A percentile compares a stretch with the other conserved stretches of the same genome.
Evolutionary conservation across 164 flowering plant species (phyloP).

Genomic region (Sedum album): DNA sequence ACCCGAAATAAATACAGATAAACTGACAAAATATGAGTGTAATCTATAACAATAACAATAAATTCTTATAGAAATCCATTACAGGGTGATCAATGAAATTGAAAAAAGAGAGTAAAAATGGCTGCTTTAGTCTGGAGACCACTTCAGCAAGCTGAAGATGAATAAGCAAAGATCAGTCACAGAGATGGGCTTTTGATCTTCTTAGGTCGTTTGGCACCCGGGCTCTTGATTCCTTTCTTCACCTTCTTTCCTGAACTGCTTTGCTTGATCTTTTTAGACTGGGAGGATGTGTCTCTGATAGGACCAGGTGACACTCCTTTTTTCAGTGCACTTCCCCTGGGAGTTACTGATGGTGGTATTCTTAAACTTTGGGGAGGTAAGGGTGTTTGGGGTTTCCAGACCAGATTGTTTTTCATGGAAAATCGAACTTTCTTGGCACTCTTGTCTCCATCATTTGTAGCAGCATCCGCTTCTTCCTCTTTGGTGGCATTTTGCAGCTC

Average conservation of each 20-base stretch:
- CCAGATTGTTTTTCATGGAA: constrained; percentile 73
- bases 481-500: constrained; percentile 16
- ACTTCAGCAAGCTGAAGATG: no score
- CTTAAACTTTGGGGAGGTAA: constrained; percentile 81
- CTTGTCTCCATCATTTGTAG: constrained; percentile 36
- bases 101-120: no score
- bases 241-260: constrained; percentile 33
- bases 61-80: no score
- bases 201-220: constrained; percentile 40
- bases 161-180: no score
- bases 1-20: no score
- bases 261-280: constrained; percentile 32
- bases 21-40: no score
- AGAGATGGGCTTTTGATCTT: constrained; percentile 21
- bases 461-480: constrained; percentile 19
- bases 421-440: constrained; percentile 77
- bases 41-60: no score
- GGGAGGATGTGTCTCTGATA: constrained; percentile 37
- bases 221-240: constrained; percentile 29
- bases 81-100: no score
- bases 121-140: no score
- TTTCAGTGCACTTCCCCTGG: constrained; percentile 98
- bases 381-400: constrained; percentile 86
- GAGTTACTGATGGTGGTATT: constrained; percentile 84
- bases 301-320: constrained; percentile 87